These are phyloP conservation scores for Amylocystis lapponica DNA, from an alignment of 768 basidiomycete genomes.

Conservation along the genomic window DNA sequence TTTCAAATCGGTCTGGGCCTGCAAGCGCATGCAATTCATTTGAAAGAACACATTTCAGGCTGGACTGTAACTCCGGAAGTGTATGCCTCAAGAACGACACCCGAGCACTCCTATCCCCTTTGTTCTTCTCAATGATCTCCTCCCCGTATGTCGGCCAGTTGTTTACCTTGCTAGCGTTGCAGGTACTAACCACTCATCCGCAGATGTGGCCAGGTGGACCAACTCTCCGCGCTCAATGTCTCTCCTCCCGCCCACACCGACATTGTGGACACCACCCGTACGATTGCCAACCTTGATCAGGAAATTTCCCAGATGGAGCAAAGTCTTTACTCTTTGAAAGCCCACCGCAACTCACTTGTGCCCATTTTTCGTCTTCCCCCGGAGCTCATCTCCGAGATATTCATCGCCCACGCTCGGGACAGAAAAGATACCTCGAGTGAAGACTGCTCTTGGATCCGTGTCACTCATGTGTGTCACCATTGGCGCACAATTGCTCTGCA, in stretches of 20 bases:
- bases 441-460: background rate
- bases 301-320: constrained; percentile 2
- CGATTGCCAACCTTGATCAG: background rate
- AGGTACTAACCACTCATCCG: too few relatives aligned
- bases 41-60: too few relatives aligned
- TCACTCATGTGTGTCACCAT: constrained; percentile 4
- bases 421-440: background rate
- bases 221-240: too few relatives aligned
- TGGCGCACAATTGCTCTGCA: constrained; percentile 7
- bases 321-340: background rate
- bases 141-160: too few relatives aligned
- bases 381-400: constrained; percentile 8
- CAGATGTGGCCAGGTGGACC: too few relatives aligned
- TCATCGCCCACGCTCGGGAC: background rate
- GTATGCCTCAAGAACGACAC: too few relatives aligned
- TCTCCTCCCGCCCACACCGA: background rate
- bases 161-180: too few relatives aligned
- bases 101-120: too few relatives aligned
- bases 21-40: too few relatives aligned
- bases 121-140: too few relatives aligned
- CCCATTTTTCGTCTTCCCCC: constrained; percentile 3
- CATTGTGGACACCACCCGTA: background rate
- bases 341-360: constrained; percentile 4
- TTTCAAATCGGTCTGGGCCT: too few relatives aligned
- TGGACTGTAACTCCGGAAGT: too few relatives aligned